Conservation (phyloP, 1,284 basidiomycete genomes). For the Heterobasidion irregulare region DNA sequence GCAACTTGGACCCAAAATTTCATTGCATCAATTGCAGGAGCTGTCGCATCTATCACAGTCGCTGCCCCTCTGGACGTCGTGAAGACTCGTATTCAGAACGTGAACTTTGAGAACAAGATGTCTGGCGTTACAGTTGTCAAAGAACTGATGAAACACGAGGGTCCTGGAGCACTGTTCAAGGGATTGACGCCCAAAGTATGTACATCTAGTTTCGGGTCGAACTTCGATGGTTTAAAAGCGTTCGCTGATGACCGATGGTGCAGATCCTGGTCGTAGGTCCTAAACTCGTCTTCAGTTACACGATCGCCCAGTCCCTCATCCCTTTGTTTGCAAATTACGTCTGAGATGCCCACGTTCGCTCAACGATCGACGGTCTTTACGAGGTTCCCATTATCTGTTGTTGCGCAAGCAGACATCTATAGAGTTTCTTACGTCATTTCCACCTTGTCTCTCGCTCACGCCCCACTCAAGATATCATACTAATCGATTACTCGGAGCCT, state of each 20-base stretch:
- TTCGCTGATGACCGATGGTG: slow-evolving; percentile 3
- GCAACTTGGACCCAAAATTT: slow-evolving; percentile 97
- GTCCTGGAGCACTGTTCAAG: slow-evolving; percentile 88
- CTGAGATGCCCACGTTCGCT: slow-evolving; percentile 20
- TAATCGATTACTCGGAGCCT: not conserved
- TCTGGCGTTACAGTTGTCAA: slow-evolving; percentile 81
- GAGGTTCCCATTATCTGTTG: not conserved
- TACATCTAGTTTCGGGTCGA: slow-evolving; percentile 2
- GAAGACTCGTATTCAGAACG: slow-evolving; percentile 97
- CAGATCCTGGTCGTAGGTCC: slow-evolving; percentile 95
- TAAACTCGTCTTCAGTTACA: slow-evolving; percentile 98
- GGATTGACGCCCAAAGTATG: slow-evolving; percentile 89
- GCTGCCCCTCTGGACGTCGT: slow-evolving; percentile 94
- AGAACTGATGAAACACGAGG: slow-evolving; percentile 88
- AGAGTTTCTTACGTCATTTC: not conserved
- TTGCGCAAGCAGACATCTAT: not conserved
- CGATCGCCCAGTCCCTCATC: slow-evolving; percentile 93
- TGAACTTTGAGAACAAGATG: slow-evolving; percentile 93
- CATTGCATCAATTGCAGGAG: slow-evolving; percentile 89
- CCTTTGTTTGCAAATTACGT: slow-evolving; percentile 90
- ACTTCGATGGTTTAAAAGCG: not conserved
- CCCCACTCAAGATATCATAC: not conserved
- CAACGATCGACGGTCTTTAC: not conserved
- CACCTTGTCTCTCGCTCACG: not conserved
- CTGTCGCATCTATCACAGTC: slow-evolving; percentile 92